Percentiles rank a stretch among this genome's conserved stretches.
phyloP scores from a whole-genome alignment of 345 rosid genomes.

The Eucalyptus regnans region DNA sequence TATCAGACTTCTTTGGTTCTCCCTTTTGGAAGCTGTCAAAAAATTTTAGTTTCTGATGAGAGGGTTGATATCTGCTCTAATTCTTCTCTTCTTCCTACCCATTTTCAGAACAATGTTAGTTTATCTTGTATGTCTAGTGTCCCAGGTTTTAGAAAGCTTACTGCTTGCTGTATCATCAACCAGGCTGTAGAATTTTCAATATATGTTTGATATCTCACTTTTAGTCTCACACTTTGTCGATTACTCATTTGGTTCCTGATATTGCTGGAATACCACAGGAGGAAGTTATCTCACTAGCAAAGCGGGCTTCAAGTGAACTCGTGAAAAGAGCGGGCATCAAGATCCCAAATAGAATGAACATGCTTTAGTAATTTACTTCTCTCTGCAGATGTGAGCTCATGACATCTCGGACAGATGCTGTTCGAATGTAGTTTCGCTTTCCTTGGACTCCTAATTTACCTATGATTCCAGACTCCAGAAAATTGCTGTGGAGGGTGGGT shows the following conservation, averaged over 20 bases:
- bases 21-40: background rate
- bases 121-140: background rate
- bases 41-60: background rate
- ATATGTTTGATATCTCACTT: background rate
- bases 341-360: constrained; percentile 37
- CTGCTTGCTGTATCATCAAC: background rate
- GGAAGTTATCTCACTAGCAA: constrained; percentile 22
- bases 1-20: background rate
- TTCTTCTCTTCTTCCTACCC: background rate
- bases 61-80: background rate
- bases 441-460: background rate
- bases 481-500: background rate
- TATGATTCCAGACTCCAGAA: background rate
- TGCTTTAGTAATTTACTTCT: constrained; percentile 2
- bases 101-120: background rate
- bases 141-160: background rate
- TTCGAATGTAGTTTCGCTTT: background rate
- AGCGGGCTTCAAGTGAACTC: constrained; percentile 29
- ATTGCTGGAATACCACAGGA: background rate
- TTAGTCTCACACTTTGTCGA: background rate
- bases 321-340: constrained; percentile 38
- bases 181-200: background rate
- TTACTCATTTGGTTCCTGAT: background rate
- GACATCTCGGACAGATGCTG: background rate
- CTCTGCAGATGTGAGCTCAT: background rate